Evolutionary conservation across 192 early-diverging fungal genomes (phyloP), one percentile per base, ranked within the genome.

Genomic region (Cetraspora pellucida): DNA sequence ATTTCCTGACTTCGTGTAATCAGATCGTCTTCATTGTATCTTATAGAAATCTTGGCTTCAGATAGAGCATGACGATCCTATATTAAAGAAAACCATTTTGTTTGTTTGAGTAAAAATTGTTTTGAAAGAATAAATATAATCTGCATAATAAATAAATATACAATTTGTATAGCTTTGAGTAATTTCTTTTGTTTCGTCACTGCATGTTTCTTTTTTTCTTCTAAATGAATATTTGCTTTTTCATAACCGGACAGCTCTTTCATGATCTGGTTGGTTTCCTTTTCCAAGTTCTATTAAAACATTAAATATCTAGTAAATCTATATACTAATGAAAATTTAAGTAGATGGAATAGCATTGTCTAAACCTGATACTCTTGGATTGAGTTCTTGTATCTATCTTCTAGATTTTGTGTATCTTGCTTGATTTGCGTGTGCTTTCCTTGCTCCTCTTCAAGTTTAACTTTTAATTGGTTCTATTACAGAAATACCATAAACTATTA

Each of bases 151-250:
- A 10, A 16, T 16, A 37, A 16, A 23, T n/a, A 13, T 82, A 90
- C 90, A 43, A 81, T 84, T 74, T 92, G 85, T n/a, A 95, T 74
- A 8, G 91, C 55, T 46, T 91, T 92, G 28, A 82, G 81, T 3
- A 89, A 31, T 79, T 96, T 96, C 75, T 96, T 95, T 70, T 87
- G 84, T 77, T 97, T 95, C 59, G 80, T 85, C 30, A 81, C 86
- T 73, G 94, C 77, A 84, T 96, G 91, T 76, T 96, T 94, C 80
- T 91, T 91, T 74, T 89, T 94, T 80, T 96, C 96, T 72, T 91
- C 90, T 63, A 95, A 80, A 78, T 95, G 91, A 25, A 98, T 92
- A 77, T 95, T 92, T 45, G 91, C 87, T 60, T 88, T 88, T 83
- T 96, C 94, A 58, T 90, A 89, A 76, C 83, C 87, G 14, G 89